Evolutionary conservation across 2,329 filamentous ascomycete species (phyloP).

Genomic region (Lachnellula occidentalis): DNA sequence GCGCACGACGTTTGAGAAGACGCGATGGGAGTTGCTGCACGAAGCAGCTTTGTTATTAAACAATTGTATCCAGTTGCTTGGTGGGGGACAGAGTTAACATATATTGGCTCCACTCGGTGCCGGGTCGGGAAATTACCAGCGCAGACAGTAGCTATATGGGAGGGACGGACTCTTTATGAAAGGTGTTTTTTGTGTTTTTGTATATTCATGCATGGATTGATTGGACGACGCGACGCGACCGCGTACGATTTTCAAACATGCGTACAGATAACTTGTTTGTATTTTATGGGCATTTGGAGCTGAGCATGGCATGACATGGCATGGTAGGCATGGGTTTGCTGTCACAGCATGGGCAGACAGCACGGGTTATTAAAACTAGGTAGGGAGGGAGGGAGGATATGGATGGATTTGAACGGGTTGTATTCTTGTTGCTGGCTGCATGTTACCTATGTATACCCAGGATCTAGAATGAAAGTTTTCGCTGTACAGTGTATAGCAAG

Average conservation of each 20-base stretch:
- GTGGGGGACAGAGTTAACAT: conserved; percentile 6
- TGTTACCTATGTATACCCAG: too few relatives aligned
- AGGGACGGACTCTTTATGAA: neutral
- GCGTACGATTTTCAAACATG: neutral
- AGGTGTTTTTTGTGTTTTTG: neutral
- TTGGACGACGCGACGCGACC: neutral
- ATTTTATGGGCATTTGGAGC: neutral
- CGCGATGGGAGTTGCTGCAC: conserved; percentile 85
- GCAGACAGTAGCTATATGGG: neutral
- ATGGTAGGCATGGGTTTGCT: too few relatives aligned
- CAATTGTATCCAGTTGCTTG: conserved; percentile 64
- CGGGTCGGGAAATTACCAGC: too few relatives aligned
- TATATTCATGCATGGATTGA: neutral
- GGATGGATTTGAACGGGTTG: too few relatives aligned
- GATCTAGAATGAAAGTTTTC: too few relatives aligned
- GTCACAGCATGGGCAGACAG: too few relatives aligned
- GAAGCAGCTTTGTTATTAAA: conserved; percentile 76
- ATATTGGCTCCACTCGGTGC: neutral
- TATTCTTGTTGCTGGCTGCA: too few relatives aligned
- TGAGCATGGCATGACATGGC: too few relatives aligned
- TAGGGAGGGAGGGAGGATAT: too few relatives aligned
- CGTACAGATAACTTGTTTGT: neutral
- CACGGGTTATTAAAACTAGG: too few relatives aligned
- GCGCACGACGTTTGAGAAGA: conserved; percentile 72
- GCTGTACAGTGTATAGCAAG: too few relatives aligned